Percentiles rank a stretch among this genome's conserved stretches.
phyloP scores from a whole-genome alignment of 441 rosid species.

The Euphorbia celastroides region DNA sequence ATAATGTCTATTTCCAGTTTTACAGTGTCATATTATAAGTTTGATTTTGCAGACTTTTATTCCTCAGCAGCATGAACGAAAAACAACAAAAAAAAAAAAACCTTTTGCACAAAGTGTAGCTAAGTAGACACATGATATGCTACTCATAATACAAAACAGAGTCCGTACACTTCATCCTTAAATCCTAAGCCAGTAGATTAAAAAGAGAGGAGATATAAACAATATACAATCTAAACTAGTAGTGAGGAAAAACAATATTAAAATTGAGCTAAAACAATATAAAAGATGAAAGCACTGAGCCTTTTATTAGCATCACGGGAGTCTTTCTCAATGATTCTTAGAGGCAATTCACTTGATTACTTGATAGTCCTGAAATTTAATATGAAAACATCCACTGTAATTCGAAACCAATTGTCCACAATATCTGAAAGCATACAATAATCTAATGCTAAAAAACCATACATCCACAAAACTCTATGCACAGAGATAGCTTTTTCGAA shows the following conservation, averaged over 20 bases:
- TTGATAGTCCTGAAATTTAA: constrained; percentile 48
- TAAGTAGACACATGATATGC: neutral
- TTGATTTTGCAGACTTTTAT: neutral
- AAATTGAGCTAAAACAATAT: neutral
- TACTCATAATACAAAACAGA: neutral
- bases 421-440: no score
- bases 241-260: neutral
- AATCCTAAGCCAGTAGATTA: neutral
- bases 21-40: neutral
- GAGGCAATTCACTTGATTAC: no score
- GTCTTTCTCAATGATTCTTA: no score
- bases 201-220: neutral
- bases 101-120: neutral
- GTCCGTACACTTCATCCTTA: neutral
- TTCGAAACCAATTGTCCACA: no score
- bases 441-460: no score
- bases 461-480: no score
- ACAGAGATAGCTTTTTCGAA: no score
- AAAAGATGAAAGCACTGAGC: neutral
- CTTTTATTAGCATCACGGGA: no score
- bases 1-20: neutral
- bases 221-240: neutral
- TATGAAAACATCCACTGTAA: no score
- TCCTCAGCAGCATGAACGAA: neutral
- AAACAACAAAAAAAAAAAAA: neutral